Evolutionary conservation across 345 rosid species (phyloP).

Genomic region (Psidium friedrichsthalianum): DNA sequence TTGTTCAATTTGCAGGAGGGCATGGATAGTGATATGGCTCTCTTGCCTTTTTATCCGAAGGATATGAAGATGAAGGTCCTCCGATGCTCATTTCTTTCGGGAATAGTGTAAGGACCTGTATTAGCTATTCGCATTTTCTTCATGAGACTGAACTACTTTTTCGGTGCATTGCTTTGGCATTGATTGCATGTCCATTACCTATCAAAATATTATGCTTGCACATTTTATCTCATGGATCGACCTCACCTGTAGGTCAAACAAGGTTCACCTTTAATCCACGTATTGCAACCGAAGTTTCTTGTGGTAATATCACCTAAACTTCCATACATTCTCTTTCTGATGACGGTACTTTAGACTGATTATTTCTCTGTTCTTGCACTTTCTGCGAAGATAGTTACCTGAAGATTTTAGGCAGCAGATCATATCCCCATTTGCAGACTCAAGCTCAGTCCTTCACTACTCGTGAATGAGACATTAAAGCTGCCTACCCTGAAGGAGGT

Average conservation of each 20-base stretch:
- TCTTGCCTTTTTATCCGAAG: slow-evolving; percentile 64
- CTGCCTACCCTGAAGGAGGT: slow-evolving; percentile 24
- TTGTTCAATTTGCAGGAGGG: slow-evolving; percentile 39
- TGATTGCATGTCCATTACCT: not conserved
- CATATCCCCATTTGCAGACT: slow-evolving; percentile 10
- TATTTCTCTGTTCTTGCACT: not conserved
- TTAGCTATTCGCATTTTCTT: not conserved
- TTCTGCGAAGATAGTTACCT: slow-evolving; percentile 37
- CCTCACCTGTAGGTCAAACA: slow-evolving; percentile 26
- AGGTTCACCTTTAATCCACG: slow-evolving; percentile 35
- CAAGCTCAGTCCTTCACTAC: slow-evolving; percentile 21
- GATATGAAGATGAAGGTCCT: slow-evolving; percentile 86
- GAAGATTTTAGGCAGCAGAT: slow-evolving; percentile 33
- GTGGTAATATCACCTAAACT: slow-evolving; percentile 28
- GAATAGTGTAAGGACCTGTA: slow-evolving; percentile 38
- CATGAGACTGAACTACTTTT: not conserved
- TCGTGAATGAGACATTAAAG: slow-evolving; percentile 33
- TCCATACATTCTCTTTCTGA: not conserved
- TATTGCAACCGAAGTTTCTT: slow-evolving; percentile 53
- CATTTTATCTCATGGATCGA: not conserved
- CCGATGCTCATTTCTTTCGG: slow-evolving; percentile 71
- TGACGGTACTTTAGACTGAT: not conserved
- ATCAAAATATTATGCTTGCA: not conserved
- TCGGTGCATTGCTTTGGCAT: not conserved
- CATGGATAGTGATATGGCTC: slow-evolving; percentile 41